Evolutionary conservation across 331 rosid species (phyloP), one percentile per base, ranked within the genome.

Genomic region (Pyrus hybrid): DNA sequence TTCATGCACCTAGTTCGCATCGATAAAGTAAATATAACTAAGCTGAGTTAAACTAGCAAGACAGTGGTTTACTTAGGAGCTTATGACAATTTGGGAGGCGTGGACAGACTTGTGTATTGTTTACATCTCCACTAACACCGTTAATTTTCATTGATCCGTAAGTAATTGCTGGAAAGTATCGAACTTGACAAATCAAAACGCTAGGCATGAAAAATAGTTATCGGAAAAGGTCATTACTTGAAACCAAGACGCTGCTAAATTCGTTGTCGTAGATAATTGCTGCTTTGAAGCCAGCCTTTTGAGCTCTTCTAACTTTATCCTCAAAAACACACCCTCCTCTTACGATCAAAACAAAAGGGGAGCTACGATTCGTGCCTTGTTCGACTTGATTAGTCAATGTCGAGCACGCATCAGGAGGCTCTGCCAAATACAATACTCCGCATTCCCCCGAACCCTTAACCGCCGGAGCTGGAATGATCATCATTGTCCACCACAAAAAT

Each of bases 271-370:
- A 92, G 74, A 95, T 76, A 78, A 95, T 80, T 76, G 91, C 99
- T 80, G 99, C 98, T 89, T 86, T 83, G 83, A 82, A 95, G 68
- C 97, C 98, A 45, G 98, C 99, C 67, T 30, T 78, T 63, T 95
- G 99, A 25, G 98, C 96, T 81, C 75, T 87, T 80, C 96, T 85
- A 76, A 95, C 91, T 87, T 95, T 95, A 12, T 95, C 98, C 83
- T 95, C 99, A 82, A 95, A 95, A 85, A 96, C 83, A 67, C 99
- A 95, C 63, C 97, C 96, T 80, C 99, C 99, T 89, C 99, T 88
- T 63, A 88, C 66, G 33, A 88, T 80, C 83, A 95, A 87, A 80
- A 85, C 91, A 77, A 88, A 92, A 32, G 93, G 88, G 22, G 90
- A 82, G 83, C 87, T 89, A 35, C 28, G 61, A 80, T 88, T 90